Base-by-base conservation (phyloP, 805 yeast species). In the Schwanniomyces vanrijiae region DNA sequence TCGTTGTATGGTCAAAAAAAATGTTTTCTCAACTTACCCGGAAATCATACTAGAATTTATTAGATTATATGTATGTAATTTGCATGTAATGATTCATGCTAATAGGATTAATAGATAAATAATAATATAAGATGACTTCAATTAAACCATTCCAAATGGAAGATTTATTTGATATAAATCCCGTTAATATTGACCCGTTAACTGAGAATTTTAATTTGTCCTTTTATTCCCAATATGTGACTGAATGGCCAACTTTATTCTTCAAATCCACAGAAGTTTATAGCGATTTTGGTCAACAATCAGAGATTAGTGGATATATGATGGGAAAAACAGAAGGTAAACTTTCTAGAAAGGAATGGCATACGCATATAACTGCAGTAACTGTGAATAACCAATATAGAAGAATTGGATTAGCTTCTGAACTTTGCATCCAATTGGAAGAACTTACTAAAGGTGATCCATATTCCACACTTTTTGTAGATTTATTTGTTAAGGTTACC, bases 261-360 rank as follows among this genome's bases (percentile, higher is more conserved):
- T 92, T 90, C 78, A 86, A 90, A 61, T 81, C 91, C 9, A 70
- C 69, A 2, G 84, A 79, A 52, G 59, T 71, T 11, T 44, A 51
- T 20, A 37, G 46, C 31, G 53, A 43, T 24, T 50, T 48, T 35
- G 55, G 48, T 22, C 55, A 54, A 49, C 42, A 38, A 3, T 25
- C 48, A 34, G 66, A 62, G 40, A 68, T 73, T 24, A 73, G 88
- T 28, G 92, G 91, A 0, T 86, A 87, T 61, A 85, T 94, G 96
- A 82, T 94, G 82, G 98, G 95, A n/a, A 94, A 94, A 64, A 84
- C 96, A 0, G 99, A 94, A 64, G 99, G 99, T 0, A 73, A 68
- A 42, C 46, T 72, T 33, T 50, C 73, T 31, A 81, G 77, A 4
- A 81, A 77, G 40, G 94, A 90, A 49, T 92, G 97, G 96, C 99